A percentile compares a stretch with the other conserved stretches of the same genome.
Evolutionary conservation across 1,284 basidiomycete genomes (phyloP).

Genomic region (Rhodotorula sp.): DNA sequence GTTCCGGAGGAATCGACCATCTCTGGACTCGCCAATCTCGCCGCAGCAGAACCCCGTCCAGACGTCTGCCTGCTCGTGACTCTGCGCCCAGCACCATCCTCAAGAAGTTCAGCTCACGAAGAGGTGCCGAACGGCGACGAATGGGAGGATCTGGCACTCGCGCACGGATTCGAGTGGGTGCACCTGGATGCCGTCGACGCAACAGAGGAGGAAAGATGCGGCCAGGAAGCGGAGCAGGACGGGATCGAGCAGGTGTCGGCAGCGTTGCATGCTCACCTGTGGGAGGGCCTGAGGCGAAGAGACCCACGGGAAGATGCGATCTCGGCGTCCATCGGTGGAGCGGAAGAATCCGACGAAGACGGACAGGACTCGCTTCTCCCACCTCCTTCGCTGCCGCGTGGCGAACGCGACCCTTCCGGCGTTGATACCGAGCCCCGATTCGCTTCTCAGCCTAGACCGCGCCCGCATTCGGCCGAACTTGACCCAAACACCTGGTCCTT

Average conservation of each 20-base stretch:
- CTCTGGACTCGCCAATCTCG: not conserved
- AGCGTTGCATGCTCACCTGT: constrained; percentile 32
- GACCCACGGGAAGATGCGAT: too few species aligned
- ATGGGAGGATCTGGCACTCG: constrained; percentile 32
- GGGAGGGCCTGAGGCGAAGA: constrained; percentile 12
- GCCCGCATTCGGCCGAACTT: too few species aligned
- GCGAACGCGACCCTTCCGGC: not conserved
- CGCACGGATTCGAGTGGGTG: constrained; percentile 36
- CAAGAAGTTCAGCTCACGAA: not conserved
- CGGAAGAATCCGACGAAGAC: too few species aligned
- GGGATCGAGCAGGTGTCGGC: constrained; percentile 9
- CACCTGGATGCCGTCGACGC: not conserved
- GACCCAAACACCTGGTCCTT: not conserved
- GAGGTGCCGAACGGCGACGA: constrained; percentile 3
- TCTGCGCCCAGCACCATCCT: not conserved
- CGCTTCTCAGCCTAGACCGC: too few species aligned
- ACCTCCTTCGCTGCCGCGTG: not conserved
- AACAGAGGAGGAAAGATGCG: too few species aligned
- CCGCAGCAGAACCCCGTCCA: constrained; percentile 9
- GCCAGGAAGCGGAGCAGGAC: not conserved
- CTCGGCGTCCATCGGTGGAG: not conserved
- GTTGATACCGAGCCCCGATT: too few species aligned
- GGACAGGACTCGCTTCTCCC: constrained; percentile 44
- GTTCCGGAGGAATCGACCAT: too few species aligned
- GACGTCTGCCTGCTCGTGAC: constrained; percentile 32